Evolutionary conservation across 2,329 filamentous ascomycete genomes (phyloP), one percentile per base, ranked within the genome.

Genomic region (Alternaria novae-zelandiae): DNA sequence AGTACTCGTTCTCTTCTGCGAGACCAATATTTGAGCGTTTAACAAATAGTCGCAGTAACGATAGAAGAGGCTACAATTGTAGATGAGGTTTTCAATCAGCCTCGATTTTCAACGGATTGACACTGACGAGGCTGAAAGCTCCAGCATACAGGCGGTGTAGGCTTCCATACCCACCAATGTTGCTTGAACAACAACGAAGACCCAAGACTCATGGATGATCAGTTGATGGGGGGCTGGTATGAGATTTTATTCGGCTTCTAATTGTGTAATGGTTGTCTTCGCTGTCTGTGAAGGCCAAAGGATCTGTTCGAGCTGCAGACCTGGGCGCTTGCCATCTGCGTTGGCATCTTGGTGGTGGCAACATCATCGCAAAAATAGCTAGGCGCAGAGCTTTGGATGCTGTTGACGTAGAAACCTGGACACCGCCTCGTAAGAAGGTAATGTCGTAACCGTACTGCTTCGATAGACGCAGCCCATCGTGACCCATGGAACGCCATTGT

Each of bases 91-190:
- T 15, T n/a, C 15, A 3, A 20, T 23, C 23, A 17, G 25, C 23
- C 25, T 49, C 45, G 17, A 23, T 49, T 49, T 15, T 23, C 23
- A n/a, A 25, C 15, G 23, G 47, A 45, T 30, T 7, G 32, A 41
- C 56, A 45, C 25, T 20, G 17, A 57, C 44, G 44, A 64, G 61
- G 57, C 60, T 54, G 62, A 57, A 7, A 44, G 43, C 21, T 30
- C 3, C 36, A 36, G 45, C 13, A 13, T 54, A 20, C 26, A 47
- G 60, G 61, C 61, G 61, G 61, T 64, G 61, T 57, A 51, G 28
- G 23, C 13, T 30, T 11, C n/a, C 7, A 36, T 17, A 26, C 13
- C 17, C 20, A 26, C 61, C 61, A 64, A 64, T 64, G 17, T 21
- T 20, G 30, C 43, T 13, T 32, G 28, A 58, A 50, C 61, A 64